These are phyloP conservation scores for Eimeria mitis DNA, from an alignment of 169 alveolate species.

Conservation along the genomic window DNA sequence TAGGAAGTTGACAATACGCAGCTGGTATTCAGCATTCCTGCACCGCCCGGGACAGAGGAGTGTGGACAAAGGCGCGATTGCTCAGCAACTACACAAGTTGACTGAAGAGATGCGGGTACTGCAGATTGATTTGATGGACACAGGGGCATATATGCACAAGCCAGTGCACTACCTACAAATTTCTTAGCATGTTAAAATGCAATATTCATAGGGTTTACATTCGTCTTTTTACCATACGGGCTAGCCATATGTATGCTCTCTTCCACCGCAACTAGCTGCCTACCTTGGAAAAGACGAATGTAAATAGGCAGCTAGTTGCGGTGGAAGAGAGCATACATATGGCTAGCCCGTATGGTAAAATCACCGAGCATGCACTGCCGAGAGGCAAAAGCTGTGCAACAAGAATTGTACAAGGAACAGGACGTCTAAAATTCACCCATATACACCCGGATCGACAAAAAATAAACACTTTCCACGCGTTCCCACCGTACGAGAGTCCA, in stretches of 20 bases:
- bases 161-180: background rate
- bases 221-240: background rate
- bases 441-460: background rate
- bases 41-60: background rate
- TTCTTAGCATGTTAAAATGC: background rate
- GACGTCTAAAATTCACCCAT: background rate
- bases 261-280: background rate
- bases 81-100: background rate
- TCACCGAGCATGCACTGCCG: background rate
- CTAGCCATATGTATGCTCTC: background rate
- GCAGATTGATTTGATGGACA: background rate
- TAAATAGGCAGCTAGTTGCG: background rate
- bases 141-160: background rate
- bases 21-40: conserved; percentile 12
- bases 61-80: background rate
- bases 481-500: background rate
- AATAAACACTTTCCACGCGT: background rate
- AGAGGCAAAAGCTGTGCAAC: background rate
- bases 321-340: background rate
- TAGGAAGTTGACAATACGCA: background rate
- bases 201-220: background rate
- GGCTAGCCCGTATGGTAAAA: background rate
- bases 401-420: background rate
- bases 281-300: too few relatives aligned
- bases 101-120: background rate